Evolutionary conservation across 345 rosid genomes (phyloP).

Genomic region (Erysimum cheiranthoides): DNA sequence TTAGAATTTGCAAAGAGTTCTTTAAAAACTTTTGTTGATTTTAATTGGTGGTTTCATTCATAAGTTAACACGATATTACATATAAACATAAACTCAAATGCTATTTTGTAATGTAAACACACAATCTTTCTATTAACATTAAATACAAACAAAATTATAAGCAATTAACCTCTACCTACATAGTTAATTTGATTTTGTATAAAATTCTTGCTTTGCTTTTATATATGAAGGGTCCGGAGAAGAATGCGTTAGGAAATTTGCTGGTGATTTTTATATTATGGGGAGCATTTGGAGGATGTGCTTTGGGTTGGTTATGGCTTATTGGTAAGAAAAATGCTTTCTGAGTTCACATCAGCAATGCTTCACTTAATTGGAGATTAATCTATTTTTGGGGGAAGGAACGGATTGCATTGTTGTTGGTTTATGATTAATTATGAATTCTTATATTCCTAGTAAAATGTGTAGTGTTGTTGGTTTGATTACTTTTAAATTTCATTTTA

Average conservation of each 20-base stretch:
- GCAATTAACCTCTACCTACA: neutral
- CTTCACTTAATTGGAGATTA: neutral
- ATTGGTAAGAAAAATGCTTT: constrained; percentile 63
- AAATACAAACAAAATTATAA: neutral
- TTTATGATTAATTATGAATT: neutral
- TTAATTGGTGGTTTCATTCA: too few relatives aligned
- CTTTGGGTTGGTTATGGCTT: constrained; percentile 83
- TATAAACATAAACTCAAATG: too few relatives aligned
- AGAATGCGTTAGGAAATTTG: constrained; percentile 83
- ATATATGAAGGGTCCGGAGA: constrained; percentile 83
- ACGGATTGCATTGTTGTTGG: neutral
- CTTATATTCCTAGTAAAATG: neutral
- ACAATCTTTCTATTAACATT: neutral
- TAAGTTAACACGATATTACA: neutral
- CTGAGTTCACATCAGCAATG: constrained; percentile 14
- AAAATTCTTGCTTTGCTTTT: constrained; percentile 1
- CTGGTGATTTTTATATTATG: constrained; percentile 62
- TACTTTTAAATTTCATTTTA: too few relatives aligned
- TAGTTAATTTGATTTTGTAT: neutral
- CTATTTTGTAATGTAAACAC: too few relatives aligned
- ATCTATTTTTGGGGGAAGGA: neutral
- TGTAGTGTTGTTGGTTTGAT: neutral
- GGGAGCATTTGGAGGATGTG: constrained; percentile 62
- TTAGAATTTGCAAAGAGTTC: too few relatives aligned
- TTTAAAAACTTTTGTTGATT: too few relatives aligned